phyloP scores from a whole-genome alignment of 768 basidiomycete species.

The Lentinula detonsa region DNA sequence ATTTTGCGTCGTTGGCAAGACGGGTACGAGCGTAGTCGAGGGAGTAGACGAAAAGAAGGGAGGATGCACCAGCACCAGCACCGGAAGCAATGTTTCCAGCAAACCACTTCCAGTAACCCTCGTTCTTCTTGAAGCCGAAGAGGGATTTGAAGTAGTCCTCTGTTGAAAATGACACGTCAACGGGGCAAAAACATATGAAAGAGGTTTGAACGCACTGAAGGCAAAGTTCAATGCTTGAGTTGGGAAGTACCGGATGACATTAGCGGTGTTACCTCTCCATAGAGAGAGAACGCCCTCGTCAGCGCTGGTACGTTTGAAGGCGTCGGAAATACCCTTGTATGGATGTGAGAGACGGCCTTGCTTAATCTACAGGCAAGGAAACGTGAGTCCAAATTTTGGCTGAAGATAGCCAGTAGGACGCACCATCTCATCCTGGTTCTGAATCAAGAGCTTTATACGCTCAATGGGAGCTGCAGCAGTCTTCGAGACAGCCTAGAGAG shows the following conservation, averaged over 20 bases:
- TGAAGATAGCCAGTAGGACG: slow-evolving; percentile 8
- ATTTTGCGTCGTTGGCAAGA: slow-evolving; percentile 80
- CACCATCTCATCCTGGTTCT: slow-evolving; percentile 89
- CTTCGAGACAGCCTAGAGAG: slow-evolving; percentile 71
- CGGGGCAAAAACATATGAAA: background rate
- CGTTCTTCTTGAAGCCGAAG: slow-evolving; percentile 80
- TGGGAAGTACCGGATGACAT: slow-evolving; percentile 91
- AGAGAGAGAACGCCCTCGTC: slow-evolving; percentile 76
- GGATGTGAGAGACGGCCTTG: slow-evolving; percentile 76
- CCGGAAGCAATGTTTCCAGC: slow-evolving; percentile 79
- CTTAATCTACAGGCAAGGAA: slow-evolving; percentile 54
- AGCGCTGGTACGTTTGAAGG: slow-evolving; percentile 67
- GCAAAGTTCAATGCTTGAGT: slow-evolving; percentile 89
- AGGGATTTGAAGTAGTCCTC: slow-evolving; percentile 86
- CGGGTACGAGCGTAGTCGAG: slow-evolving; percentile 88
- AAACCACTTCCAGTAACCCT: slow-evolving; percentile 85
- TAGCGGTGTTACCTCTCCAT: slow-evolving; percentile 89
- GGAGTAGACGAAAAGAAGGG: slow-evolving; percentile 84
- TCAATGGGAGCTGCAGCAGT: slow-evolving; percentile 86
- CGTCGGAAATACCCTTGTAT: slow-evolving; percentile 80
- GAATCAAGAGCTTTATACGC: slow-evolving; percentile 80
- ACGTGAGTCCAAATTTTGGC: background rate
- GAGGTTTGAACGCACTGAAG: slow-evolving; percentile 54
- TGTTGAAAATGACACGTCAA: slow-evolving; percentile 13
- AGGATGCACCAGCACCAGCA: slow-evolving; percentile 84